Conservation (phyloP, 768 basidiomycete genomes). For the Mycena haematopus region DNA sequence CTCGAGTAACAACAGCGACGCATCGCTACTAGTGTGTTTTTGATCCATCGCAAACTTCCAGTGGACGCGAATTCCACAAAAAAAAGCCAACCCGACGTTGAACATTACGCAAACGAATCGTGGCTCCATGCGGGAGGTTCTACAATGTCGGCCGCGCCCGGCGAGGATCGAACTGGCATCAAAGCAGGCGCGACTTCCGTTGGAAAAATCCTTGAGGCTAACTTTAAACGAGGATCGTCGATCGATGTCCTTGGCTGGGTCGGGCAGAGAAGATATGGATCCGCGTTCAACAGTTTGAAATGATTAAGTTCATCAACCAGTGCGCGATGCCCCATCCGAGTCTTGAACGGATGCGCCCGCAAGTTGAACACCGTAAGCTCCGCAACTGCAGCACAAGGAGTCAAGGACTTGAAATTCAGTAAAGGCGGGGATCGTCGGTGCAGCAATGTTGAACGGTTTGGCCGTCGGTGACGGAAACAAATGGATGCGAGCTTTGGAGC, state of each 20-base stretch:
- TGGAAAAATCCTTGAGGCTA: too few relatives aligned
- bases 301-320: neutral
- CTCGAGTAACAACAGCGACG: too few relatives aligned
- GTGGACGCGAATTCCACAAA: neutral
- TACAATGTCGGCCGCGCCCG: neutral
- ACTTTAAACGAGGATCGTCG: too few relatives aligned
- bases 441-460: too few relatives aligned
- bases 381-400: neutral
- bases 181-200: too few relatives aligned
- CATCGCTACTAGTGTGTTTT: too few relatives aligned
- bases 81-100: neutral
- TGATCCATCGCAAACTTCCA: too few relatives aligned
- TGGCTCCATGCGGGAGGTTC: neutral
- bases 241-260: neutral
- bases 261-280: neutral
- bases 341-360: neutral
- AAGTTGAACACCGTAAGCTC: neutral
- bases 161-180: neutral
- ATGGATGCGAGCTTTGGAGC: too few relatives aligned
- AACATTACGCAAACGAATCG: too few relatives aligned
- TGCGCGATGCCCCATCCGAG: neutral
- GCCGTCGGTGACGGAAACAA: too few relatives aligned
- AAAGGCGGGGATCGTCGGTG: neutral
- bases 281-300: neutral
- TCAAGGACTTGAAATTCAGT: neutral